A percentile compares a stretch with the other conserved stretches of the same genome.
phyloP scores from a whole-genome alignment of 495 filamentous ascomycete species.

The Penicillium daleae region DNA sequence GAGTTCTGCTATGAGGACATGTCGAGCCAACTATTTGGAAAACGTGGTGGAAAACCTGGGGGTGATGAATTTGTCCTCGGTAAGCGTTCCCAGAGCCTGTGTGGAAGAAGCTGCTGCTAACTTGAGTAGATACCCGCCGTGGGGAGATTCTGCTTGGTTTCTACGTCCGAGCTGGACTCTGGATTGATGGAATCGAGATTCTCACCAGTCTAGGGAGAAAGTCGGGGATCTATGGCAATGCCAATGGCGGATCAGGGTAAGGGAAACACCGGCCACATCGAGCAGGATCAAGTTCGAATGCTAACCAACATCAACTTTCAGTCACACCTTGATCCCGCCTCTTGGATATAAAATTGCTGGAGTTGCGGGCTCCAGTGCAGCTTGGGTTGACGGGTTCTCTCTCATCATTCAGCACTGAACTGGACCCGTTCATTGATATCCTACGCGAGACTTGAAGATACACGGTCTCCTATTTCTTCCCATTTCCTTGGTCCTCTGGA shows the following conservation, averaged over 20 bases:
- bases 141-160: constrained; percentile 91
- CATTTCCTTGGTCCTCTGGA: constrained; percentile 5
- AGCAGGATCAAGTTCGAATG: constrained; percentile 19
- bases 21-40: constrained; percentile 87
- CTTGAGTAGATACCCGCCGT: constrained; percentile 69
- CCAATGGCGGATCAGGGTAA: constrained; percentile 80
- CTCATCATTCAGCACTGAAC: constrained; percentile 75
- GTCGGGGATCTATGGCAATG: constrained; percentile 84
- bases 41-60: constrained; percentile 72
- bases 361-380: constrained; percentile 76
- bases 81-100: constrained; percentile 39
- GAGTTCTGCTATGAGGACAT: constrained; percentile 94
- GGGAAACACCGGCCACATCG: constrained; percentile 26
- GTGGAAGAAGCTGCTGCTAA: constrained; percentile 24
- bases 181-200: constrained; percentile 92
- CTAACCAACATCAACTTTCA: constrained; percentile 38
- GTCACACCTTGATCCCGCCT: constrained; percentile 87
- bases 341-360: constrained; percentile 88
- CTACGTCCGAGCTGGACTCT: constrained; percentile 75
- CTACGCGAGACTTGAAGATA: background rate
- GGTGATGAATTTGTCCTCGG: constrained; percentile 79
- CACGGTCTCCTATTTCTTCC: constrained; percentile 10
- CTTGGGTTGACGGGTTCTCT: constrained; percentile 88
- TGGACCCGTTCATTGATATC: background rate
- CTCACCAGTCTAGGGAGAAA: constrained; percentile 84